phyloP scores from a whole-genome alignment of 495 filamentous ascomycete species.

The Podospora tetraspora region DNA sequence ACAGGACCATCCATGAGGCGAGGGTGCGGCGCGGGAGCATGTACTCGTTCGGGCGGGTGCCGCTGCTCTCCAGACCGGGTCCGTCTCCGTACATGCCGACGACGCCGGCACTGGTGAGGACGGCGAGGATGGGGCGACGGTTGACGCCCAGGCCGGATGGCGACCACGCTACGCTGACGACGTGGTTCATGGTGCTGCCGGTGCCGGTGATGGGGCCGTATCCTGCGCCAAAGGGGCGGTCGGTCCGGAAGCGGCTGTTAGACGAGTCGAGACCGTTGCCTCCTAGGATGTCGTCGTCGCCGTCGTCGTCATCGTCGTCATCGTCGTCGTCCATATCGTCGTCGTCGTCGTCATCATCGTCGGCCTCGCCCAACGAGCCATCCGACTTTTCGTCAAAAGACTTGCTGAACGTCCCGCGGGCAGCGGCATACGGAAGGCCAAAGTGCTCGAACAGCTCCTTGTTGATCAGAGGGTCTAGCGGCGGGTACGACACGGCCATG shows the following conservation, averaged over 20 bases:
- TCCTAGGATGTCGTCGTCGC: constrained; percentile 6
- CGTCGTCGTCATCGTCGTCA: constrained; percentile 14
- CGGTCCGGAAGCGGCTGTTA: constrained; percentile 14
- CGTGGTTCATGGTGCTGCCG: constrained; percentile 45
- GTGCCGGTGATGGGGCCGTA: constrained; percentile 38
- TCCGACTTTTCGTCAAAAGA: background rate
- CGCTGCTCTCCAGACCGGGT: constrained; percentile 22
- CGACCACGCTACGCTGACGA: constrained; percentile 42
- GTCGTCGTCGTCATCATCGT: constrained; percentile 14
- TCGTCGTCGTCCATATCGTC: constrained; percentile 13
- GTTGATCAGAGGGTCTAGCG: constrained; percentile 34
- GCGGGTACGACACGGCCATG: constrained; percentile 33
- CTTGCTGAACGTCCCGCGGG: constrained; percentile 23
- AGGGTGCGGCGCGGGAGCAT: constrained; percentile 29
- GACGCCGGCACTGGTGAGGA: constrained; percentile 37
- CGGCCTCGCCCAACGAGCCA: constrained; percentile 4
- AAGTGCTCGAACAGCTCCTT: constrained; percentile 26
- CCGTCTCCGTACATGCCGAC: constrained; percentile 43
- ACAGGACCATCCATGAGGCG: constrained; percentile 34
- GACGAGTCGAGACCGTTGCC: constrained; percentile 6
- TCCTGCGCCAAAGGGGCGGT: constrained; percentile 37
- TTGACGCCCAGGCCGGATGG: constrained; percentile 42
- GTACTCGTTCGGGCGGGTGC: constrained; percentile 23
- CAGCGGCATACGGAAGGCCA: background rate
- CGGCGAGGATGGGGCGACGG: constrained; percentile 37